phyloP scores from a whole-genome alignment of 805 yeast species.

The Saturnispora saitoi region DNA sequence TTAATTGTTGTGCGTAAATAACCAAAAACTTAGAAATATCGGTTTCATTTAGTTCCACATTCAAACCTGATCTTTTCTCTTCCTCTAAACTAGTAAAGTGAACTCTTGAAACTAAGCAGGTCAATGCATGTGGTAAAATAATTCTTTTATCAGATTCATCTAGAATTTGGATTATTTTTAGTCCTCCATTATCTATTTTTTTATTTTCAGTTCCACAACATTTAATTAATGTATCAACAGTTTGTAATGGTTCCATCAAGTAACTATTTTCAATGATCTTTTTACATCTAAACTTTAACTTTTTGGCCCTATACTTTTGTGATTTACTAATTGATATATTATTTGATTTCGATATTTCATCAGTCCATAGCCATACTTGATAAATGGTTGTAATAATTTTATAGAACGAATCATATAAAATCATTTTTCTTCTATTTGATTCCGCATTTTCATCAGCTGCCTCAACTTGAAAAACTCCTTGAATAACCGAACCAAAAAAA shows the following conservation, averaged over 20 bases:
- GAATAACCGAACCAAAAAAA: slow-evolving; percentile 59
- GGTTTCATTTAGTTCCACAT: slow-evolving; percentile 36
- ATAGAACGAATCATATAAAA: slow-evolving; percentile 56
- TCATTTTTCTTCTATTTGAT: slow-evolving; percentile 44
- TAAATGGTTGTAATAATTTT: slow-evolving; percentile 48
- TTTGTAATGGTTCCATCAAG: slow-evolving; percentile 62
- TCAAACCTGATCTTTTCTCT: slow-evolving; percentile 37
- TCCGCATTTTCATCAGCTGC: slow-evolving; percentile 45
- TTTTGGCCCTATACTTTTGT: slow-evolving; percentile 40
- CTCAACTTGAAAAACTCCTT: slow-evolving; percentile 72
- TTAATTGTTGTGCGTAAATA: slow-evolving; percentile 38
- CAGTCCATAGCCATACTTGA: slow-evolving; percentile 47
- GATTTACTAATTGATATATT: slow-evolving; percentile 22
- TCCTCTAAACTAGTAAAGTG: slow-evolving; percentile 24
- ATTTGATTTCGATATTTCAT: neutral
- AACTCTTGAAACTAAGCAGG: slow-evolving; percentile 43
- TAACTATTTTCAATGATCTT: slow-evolving; percentile 56
- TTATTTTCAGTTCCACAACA: slow-evolving; percentile 18
- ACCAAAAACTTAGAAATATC: slow-evolving; percentile 46
- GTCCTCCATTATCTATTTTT: slow-evolving; percentile 14
- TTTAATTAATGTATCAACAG: slow-evolving; percentile 54
- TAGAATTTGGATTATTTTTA: slow-evolving; percentile 60
- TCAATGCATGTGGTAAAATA: slow-evolving; percentile 61
- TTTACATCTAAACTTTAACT: slow-evolving; percentile 62
- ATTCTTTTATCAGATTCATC: slow-evolving; percentile 78